These are phyloP conservation scores for Letharia columbiana DNA, from an alignment of 495 filamentous ascomycete species.

Conservation along the genomic window DNA sequence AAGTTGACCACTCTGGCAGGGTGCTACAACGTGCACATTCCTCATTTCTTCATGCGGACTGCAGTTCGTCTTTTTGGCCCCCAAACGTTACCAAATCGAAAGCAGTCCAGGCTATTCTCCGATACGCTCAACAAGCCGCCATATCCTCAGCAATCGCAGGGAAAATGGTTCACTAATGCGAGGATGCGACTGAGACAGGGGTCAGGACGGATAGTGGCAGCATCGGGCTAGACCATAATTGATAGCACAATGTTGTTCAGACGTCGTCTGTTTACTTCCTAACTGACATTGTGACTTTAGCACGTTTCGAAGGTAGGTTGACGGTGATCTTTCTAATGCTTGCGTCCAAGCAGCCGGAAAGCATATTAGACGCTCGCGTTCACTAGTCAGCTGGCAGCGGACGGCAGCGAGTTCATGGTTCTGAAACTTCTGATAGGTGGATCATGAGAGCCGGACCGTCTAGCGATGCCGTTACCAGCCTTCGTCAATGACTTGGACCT, in stretches of 20 bases:
- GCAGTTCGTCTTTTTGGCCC: slow-evolving; percentile 12
- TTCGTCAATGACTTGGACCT: slow-evolving; percentile 1
- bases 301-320: neutral
- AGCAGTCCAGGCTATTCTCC: slow-evolving; percentile 9
- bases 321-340: neutral
- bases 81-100: slow-evolving; percentile 2
- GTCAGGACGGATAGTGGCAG: slow-evolving; percentile 9
- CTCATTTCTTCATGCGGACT: slow-evolving; percentile 14
- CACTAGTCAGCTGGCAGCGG: slow-evolving; percentile 1
- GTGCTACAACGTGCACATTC: slow-evolving; percentile 16
- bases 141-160: slow-evolving; percentile 11
- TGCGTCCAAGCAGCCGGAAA: neutral
- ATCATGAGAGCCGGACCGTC: neutral
- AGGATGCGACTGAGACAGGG: slow-evolving; percentile 12
- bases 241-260: slow-evolving; percentile 5
- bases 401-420: slow-evolving; percentile 4
- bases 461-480: neutral
- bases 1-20: neutral
- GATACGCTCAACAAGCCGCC: slow-evolving; percentile 15
- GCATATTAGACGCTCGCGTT: neutral
- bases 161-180: slow-evolving; percentile 5
- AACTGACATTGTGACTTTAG: neutral
- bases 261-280: slow-evolving; percentile 7
- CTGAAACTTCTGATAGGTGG: slow-evolving; percentile 5
- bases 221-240: slow-evolving; percentile 8